Evolutionary conservation across 345 rosid genomes (phyloP), one percentile per base, ranked within the genome.

Genomic region (Sapria himalayana): DNA sequence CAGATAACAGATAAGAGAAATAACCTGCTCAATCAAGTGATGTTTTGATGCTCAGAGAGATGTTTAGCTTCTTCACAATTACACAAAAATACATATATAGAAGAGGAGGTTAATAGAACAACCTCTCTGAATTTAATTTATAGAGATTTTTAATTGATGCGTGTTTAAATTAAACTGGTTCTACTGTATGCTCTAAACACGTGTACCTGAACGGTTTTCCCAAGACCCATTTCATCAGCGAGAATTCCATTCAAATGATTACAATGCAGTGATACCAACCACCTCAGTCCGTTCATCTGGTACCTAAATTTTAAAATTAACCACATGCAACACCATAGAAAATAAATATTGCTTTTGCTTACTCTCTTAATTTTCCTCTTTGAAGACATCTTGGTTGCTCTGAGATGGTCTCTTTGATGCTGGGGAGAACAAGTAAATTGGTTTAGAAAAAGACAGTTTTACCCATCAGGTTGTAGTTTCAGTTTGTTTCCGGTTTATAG

Each of bases 181-280:
- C n/a, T n/a, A n/a, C n/a, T n/a, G n/a, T n/a, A n/a, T n/a, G n/a
- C n/a, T n/a, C n/a, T n/a, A n/a, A n/a, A n/a, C n/a, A 23, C 2
- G 22, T 48, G 36, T 54, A 71, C 92, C 92, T 84, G 95, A 52
- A 84, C 95, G 45, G 95, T 84, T 79, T 84, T 84, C 21, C 95
- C 95, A 32, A 84, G 85, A 46, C 95, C 95, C 95, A 84, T 84
- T 64, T 84, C 95, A 72, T 84, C 95, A 59, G 95, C 95, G 43
- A 84, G 78, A 47, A 84, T 84, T 19, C 92, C 95, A 64, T 84
- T 84, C 47, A 84, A 59, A 62, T 84, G 79, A 57, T 79, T 84
- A 55, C 79, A 78, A 64, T 84, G 76, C 25, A 84, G 56, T 25
- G 95, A 84, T 54, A 84, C 77, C 63, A 84, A 59, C 95, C 95